Base-by-base conservation (phyloP, 345 rosid species). In the Kandelia obovata region DNA sequence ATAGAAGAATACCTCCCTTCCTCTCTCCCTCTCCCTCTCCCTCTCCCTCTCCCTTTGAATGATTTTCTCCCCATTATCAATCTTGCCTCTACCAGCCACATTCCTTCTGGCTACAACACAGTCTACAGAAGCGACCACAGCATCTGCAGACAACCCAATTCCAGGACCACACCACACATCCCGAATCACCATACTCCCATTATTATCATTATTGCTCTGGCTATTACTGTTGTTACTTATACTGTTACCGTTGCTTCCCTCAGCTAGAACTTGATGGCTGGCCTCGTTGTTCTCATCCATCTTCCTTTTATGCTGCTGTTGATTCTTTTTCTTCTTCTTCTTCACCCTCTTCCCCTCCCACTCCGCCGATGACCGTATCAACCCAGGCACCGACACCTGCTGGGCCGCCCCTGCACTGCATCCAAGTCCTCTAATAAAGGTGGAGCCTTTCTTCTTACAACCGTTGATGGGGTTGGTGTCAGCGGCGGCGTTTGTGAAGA, bases 151-250 rank as follows among this genome's bases (percentile, higher is more conserved):
- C 35, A 89, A 88, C 65, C 93, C 97, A 71, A 92, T 81, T 57
- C 97, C 98, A 19, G 96, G 97, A 7, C 92, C 96, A 59, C 97
- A 94, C 96, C 98, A 91, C 4, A 88, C 96, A 74, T 89, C 98
- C 70, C 85, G 94, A 77, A 71, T 71, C 63, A 82, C 86, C 46
- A 74, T 83, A 71, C 68, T 57, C 55, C 69, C 80, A n/a, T 19
- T 63, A 31, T 51, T 64, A 13, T 49, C 43, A 19, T 52, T 61
- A 15, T 62, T 51, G 15, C 59, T 26, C n/a, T 43, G 49, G 49
- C 17, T 15, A 13, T 13, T 13, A 13, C 17, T 43, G 49, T 9
- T 15, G 49, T 13, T 9, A 9, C 13, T 39, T 7, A 5, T 11
- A 39, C 56, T 37, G 5, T 32, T 37, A 43, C 59, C 21, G 52